Conservation (phyloP, 768 basidiomycete species). For the Zangia roseola region DNA sequence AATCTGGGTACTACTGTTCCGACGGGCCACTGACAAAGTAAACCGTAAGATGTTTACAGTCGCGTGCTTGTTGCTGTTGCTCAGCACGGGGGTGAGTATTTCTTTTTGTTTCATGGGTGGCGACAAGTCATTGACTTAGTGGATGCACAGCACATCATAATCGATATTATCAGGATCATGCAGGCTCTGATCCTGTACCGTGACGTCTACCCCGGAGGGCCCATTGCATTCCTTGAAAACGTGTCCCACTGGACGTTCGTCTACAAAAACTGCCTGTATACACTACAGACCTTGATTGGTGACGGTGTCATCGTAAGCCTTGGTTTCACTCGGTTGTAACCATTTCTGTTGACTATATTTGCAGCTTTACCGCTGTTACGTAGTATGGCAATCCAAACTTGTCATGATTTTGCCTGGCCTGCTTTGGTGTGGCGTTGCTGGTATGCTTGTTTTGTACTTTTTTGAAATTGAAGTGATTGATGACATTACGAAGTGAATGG, state of each 20-base stretch:
- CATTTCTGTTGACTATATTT: neutral
- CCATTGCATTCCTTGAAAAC: conserved; percentile 22
- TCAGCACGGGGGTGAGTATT: conserved; percentile 26
- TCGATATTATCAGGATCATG: conserved; percentile 21
- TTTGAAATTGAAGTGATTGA: neutral
- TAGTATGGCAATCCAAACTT: conserved; percentile 5
- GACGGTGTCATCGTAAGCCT: conserved; percentile 8
- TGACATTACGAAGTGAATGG: conserved; percentile 7
- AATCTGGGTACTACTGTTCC: conserved; percentile 19
- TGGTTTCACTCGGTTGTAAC: neutral
- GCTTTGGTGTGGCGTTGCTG: conserved; percentile 2
- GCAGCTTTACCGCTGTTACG: conserved; percentile 14
- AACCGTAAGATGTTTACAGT: conserved; percentile 19
- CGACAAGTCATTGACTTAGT: neutral
- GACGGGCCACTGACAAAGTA: conserved; percentile 5
- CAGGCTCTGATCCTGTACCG: conserved; percentile 25
- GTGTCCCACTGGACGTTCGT: conserved; percentile 13
- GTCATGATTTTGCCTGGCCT: conserved; percentile 7
- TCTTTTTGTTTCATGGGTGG: neutral
- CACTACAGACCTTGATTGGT: conserved; percentile 6
- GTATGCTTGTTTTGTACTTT: neutral
- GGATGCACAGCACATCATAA: conserved; percentile 20
- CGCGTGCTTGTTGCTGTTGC: conserved; percentile 19
- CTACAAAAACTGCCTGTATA: neutral
- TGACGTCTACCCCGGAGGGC: conserved; percentile 22